Percentiles rank a stretch among this genome's conserved stretches.
phyloP scores from a whole-genome alignment of 106 monocot species.

The Apostasia shenzhenica region DNA sequence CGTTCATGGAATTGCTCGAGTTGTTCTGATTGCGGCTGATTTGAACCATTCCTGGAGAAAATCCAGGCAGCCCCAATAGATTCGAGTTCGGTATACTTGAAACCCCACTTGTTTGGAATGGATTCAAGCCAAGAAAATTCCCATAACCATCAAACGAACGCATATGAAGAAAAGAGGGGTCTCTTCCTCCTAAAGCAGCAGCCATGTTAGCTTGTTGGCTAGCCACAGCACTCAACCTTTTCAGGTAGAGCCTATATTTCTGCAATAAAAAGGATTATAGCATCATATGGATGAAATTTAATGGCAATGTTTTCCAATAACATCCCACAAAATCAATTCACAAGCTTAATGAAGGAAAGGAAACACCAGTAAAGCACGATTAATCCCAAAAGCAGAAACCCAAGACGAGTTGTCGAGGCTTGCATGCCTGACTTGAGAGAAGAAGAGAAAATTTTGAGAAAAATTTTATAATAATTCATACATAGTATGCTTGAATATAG shows the following conservation, averaged over 20 bases:
- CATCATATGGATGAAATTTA: not conserved
- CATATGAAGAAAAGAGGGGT: slow-evolving; percentile 42
- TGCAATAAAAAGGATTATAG: slow-evolving; percentile 23
- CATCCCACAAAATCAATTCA: no score
- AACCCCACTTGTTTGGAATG: slow-evolving; percentile 39
- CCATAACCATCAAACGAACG: slow-evolving; percentile 34
- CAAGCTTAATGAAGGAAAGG: no score
- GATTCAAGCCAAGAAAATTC: slow-evolving; percentile 25
- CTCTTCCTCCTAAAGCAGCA: slow-evolving; percentile 47
- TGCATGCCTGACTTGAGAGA: no score
- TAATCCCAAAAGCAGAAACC: no score
- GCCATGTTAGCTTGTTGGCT: slow-evolving; percentile 61
- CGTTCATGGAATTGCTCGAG: slow-evolving; percentile 28
- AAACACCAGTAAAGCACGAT: no score
- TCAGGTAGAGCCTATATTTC: slow-evolving; percentile 81
- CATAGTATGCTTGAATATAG: no score
- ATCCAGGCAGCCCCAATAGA: slow-evolving; percentile 30
- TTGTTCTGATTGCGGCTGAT: slow-evolving; percentile 13
- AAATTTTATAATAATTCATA: no score
- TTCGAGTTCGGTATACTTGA: slow-evolving; percentile 26
- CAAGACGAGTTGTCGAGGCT: no score
- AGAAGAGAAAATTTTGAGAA: no score
- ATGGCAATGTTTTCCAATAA: not conserved
- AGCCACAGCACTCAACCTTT: slow-evolving; percentile 51
- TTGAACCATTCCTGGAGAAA: slow-evolving; percentile 43